phyloP scores from a whole-genome alignment of 2,329 filamentous ascomycete genomes.

The Trichophyton equinum region DNA sequence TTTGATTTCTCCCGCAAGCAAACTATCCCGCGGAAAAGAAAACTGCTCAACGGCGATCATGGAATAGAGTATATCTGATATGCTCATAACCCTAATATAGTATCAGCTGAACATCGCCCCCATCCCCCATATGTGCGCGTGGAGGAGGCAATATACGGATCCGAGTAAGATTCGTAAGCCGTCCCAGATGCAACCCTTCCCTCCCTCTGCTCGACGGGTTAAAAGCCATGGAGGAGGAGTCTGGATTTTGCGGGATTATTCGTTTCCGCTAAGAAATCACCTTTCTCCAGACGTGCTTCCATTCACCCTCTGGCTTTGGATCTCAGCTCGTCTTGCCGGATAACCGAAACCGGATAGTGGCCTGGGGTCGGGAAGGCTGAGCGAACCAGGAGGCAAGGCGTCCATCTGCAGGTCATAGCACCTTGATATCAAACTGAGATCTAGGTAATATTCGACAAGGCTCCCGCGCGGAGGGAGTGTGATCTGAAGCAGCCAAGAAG shows the following conservation, averaged over 20 bases:
- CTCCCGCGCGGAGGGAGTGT: not conserved
- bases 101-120: not conserved
- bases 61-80: not conserved
- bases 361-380: not conserved
- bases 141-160: not conserved
- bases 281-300: not conserved
- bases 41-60: not conserved
- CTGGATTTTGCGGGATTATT: not conserved
- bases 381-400: not conserved
- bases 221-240: not conserved
- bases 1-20: not conserved
- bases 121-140: not conserved
- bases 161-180: slow-evolving; percentile 1
- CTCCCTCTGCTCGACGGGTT: not conserved
- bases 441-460: not conserved
- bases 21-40: not conserved
- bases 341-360: not conserved
- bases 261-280: not conserved
- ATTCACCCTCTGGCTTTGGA: not conserved
- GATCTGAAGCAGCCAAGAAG: not conserved
- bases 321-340: not conserved
- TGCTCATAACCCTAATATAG: not conserved
- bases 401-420: slow-evolving; percentile 3
- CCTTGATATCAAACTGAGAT: not conserved
- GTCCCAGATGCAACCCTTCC: not conserved